Evolutionary conservation across 768 basidiomycete genomes (phyloP).

Genomic region (Mycena crocata): DNA sequence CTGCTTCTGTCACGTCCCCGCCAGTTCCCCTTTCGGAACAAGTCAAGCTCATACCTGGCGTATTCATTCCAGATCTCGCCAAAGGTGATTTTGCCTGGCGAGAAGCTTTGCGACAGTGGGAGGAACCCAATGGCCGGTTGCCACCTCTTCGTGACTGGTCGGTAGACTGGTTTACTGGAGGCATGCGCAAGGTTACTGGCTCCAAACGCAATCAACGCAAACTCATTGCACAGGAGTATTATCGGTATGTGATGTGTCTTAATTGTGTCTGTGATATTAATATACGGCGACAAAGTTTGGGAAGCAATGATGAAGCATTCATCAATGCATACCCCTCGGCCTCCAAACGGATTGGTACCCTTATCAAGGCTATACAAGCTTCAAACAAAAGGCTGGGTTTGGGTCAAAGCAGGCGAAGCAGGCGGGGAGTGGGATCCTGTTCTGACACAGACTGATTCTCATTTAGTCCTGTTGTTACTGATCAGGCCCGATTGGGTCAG

Average conservation of each 20-base stretch:
- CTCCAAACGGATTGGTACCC: too few relatives aligned
- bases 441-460: too few relatives aligned
- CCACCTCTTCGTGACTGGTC: slow-evolving; percentile 4
- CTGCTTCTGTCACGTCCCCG: not conserved
- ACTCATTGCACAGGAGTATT: slow-evolving; percentile 3
- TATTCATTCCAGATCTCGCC: slow-evolving; percentile 10
- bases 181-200: slow-evolving; percentile 8
- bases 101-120: slow-evolving; percentile 4
- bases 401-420: too few relatives aligned
- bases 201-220: slow-evolving; percentile 9
- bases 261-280: not conserved
- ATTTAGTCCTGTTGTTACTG: too few relatives aligned
- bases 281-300: not conserved
- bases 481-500: too few relatives aligned
- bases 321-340: not conserved
- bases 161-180: not conserved
- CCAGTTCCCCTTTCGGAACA: not conserved
- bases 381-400: too few relatives aligned
- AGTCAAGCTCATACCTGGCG: not conserved
- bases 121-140: not conserved
- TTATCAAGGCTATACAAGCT: too few relatives aligned
- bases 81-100: slow-evolving; percentile 4
- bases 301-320: not conserved
- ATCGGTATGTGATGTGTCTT: not conserved
- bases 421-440: too few relatives aligned